Base-by-base conservation (phyloP, 2,329 filamentous ascomycete species). In the Phialemonium atrogriseum region DNA sequence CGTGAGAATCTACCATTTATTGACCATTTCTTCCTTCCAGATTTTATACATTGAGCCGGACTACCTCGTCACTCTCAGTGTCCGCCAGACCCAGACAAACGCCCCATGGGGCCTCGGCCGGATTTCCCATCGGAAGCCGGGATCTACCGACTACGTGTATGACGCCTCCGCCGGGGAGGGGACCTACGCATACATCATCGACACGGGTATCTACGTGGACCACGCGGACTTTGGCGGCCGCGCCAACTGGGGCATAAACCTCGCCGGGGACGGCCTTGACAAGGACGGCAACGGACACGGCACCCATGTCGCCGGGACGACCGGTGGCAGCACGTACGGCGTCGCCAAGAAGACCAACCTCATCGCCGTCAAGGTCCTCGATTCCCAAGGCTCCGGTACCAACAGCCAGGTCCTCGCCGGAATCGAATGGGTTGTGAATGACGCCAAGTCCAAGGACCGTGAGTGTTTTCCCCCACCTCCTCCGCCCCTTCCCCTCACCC, bases 151-250 rank as follows among this genome's bases (percentile, higher is more conserved):
- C 28, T 52, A 50, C 30, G 20, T 42, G 21, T 52, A 49, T 33
- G 42, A 49, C 33, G 24, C 27, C 14, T 37, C 38, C 2, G 43
- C 46, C 5, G 52, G 51, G n/a, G n/a, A 26, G 2, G 44, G 38
- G 10, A 43, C 41, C 9, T 62, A 55, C 35, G 49, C 56, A 27
- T 68, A 66, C 39, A 40, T 68, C 14, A 51, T 68, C 33, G 64
- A 68, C 45, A 64, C 59, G 5, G 63, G 64, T 22, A 57, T 67
- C 32, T 47, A 48, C 30, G 53, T 48, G 10, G 27, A 44, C 7
- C 64, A 68, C 43, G 19, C 25, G 10, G 45, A 52, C n/a, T 55
- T 53, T 12, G 43, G 34, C 10, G 46, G 46, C 18, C 48, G 52
- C 18, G 54, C 52, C 9, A 29, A 33, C 21, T 47, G 45, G 33